phyloP scores from a whole-genome alignment of 768 basidiomycete species.

The Leccinellum rugosiceps region DNA sequence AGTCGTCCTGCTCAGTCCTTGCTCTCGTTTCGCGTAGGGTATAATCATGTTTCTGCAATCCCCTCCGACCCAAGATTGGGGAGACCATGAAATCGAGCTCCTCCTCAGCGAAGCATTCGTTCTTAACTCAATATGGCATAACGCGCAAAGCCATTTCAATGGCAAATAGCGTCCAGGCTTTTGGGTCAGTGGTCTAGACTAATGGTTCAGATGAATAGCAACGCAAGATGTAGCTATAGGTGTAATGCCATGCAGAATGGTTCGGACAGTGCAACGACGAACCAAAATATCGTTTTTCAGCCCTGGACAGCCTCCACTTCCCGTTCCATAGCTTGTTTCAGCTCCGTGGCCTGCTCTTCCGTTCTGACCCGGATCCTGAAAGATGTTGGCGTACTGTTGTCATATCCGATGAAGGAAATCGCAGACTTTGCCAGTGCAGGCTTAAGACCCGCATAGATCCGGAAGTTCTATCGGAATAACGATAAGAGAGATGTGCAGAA shows the following conservation, averaged over 20 bases:
- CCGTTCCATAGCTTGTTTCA: conserved; percentile 58
- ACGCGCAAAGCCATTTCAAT: conserved; percentile 83
- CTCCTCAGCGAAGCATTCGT: conserved; percentile 96
- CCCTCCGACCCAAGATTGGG: conserved; percentile 89
- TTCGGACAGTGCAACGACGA: not conserved
- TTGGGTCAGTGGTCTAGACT: not conserved
- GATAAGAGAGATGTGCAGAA: not conserved
- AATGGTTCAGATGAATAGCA: conserved; percentile 10
- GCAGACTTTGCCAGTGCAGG: conserved; percentile 49
- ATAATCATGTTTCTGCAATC: conserved; percentile 99
- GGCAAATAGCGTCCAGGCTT: conserved; percentile 38
- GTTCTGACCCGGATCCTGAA: conserved; percentile 62
- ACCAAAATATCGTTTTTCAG: conserved; percentile 7
- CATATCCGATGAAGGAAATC: conserved; percentile 69
- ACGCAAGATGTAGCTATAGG: conserved; percentile 23
- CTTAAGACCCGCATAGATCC: conserved; percentile 56
- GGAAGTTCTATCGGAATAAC: conserved; percentile 61
- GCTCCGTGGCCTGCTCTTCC: conserved; percentile 52
- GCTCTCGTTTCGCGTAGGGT: conserved; percentile 49
- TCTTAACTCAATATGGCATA: conserved; percentile 88
- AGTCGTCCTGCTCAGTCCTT: not conserved
- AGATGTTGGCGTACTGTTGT: conserved; percentile 49
- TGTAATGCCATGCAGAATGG: conserved; percentile 21
- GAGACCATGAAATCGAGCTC: conserved; percentile 93
- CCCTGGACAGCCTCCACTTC: conserved; percentile 53